A percentile compares a stretch with the other conserved stretches of the same genome.
These are phyloP conservation scores for Epichloe hybrida DNA, from an alignment of 2,329 filamentous ascomycete genomes.

Conservation along the genomic window DNA sequence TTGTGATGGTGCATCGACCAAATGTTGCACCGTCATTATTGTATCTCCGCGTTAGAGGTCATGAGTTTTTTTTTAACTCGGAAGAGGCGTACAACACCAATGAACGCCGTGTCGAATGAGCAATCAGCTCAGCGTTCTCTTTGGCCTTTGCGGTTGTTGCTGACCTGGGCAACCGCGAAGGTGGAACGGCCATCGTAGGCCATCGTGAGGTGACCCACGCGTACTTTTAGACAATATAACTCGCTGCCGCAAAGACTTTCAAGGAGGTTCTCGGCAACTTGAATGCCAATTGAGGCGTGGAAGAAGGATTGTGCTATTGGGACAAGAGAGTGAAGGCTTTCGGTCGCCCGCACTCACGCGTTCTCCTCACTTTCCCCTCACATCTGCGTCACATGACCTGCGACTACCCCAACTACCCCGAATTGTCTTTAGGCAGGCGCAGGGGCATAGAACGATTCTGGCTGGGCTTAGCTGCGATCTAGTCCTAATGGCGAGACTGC, in stretches of 20 bases:
- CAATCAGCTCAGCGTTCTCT: not conserved
- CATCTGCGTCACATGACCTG: slow-evolving; percentile 17
- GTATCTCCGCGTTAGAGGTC: no score
- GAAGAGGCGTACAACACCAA: not conserved
- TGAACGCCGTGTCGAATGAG: no score
- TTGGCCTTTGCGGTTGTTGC: not conserved
- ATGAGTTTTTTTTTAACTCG: no score
- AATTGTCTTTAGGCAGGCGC: not conserved
- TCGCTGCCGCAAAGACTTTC: not conserved
- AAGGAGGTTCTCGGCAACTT: no score
- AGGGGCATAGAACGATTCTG: not conserved
- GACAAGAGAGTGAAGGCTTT: not conserved
- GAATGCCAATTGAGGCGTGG: not conserved
- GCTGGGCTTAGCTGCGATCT: not conserved
- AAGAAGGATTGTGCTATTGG: not conserved
- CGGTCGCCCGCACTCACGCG: not conserved
- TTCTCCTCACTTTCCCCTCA: slow-evolving; percentile 17
- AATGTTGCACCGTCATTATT: no score
- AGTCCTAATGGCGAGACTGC: not conserved
- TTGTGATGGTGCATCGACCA: no score
- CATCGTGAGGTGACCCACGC: not conserved
- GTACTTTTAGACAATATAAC: not conserved
- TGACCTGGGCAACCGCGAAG: not conserved
- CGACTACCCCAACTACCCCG: slow-evolving; percentile 7
- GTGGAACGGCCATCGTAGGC: not conserved